phyloP scores from a whole-genome alignment of 176 grass and related monocot genomes.

The Paspalum notatum region DNA sequence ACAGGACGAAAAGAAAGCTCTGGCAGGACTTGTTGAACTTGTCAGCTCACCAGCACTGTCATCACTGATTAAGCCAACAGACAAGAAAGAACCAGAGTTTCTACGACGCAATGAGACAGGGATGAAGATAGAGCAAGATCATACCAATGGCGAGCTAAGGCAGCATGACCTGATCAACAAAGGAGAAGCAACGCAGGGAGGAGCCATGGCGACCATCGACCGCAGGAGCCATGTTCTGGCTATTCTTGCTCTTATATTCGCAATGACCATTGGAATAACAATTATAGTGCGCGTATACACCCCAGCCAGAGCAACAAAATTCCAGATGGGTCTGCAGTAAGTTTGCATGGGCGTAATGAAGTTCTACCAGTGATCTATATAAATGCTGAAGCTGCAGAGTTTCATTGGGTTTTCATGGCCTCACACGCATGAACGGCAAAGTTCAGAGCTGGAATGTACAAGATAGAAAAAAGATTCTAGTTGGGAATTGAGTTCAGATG shows the following conservation, averaged over 20 bases:
- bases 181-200: conserved; percentile 5
- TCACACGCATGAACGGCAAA: not conserved
- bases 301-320: conserved; percentile 26
- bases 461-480: not conserved
- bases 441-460: not conserved
- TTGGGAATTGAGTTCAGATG: not conserved
- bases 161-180: not conserved
- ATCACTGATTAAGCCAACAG: conserved; percentile 13
- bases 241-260: conserved; percentile 46
- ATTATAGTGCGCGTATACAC: conserved; percentile 22
- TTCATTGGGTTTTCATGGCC: not conserved
- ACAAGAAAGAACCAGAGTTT: conserved; percentile 16
- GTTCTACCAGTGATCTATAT: not conserved
- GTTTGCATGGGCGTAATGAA: not conserved
- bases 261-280: conserved; percentile 30
- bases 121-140: conserved; percentile 48
- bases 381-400: not conserved
- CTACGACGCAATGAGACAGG: conserved; percentile 11
- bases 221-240: conserved; percentile 15
- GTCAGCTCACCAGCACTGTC: not conserved
- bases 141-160: not conserved
- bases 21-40: not conserved
- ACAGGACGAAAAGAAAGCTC: conserved; percentile 28
- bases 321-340: conserved; percentile 1
- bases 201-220: conserved; percentile 4